Evolutionary conservation across 202 grass and related monocot species (phyloP), one percentile per base, ranked within the genome.

Genomic region (Setaria viridis): DNA sequence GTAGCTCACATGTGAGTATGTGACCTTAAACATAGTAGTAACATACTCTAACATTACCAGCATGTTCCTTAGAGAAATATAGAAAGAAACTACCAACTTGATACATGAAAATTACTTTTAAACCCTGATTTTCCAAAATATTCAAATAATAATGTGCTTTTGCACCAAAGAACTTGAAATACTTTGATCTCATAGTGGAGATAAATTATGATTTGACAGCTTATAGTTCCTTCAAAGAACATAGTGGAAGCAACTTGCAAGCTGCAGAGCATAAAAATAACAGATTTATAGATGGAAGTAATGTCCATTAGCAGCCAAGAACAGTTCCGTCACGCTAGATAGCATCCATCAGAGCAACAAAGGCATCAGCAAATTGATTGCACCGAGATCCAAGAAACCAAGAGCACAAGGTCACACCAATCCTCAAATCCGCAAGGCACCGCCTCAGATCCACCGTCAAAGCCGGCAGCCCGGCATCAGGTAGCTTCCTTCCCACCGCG

Each of bases 361-460:
- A 2, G 3, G 34, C 41, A 29, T 69, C 37, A 68, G 49, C 51
- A 70, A 29, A 59, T 25, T 48, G 21, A 77, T 46, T 69, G 73
- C 72, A 34, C 20, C 29, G 13, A 57, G 45, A 67, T 74, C 49
- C 33, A 74, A 47, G 20, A 33, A 77, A 78, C 4, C 19, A 37
- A 62, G 1, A 25, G 4, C 46, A 1, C 11, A 48, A 45, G 13
- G 35, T 78, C 39, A 49, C 68, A 46, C 53, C 15, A 11, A 0
- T 47, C 10, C 49, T 16, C 4, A 19, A 25, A 25, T 42, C 35
- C 4, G 34, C 51, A 0, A 7, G 10, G 33, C 30, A 9, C 17
- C 19, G 3, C n/a, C 4, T 25, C 77, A 77, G 83, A 82, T 82
- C 64, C 72, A 70, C 25, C 15, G 47, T 25, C 82, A 16, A 35